Evolutionary conservation across 176 grass and related monocot species (phyloP), one percentile per base, ranked within the genome.

Genomic region (Puccinellia tenuiflora): DNA sequence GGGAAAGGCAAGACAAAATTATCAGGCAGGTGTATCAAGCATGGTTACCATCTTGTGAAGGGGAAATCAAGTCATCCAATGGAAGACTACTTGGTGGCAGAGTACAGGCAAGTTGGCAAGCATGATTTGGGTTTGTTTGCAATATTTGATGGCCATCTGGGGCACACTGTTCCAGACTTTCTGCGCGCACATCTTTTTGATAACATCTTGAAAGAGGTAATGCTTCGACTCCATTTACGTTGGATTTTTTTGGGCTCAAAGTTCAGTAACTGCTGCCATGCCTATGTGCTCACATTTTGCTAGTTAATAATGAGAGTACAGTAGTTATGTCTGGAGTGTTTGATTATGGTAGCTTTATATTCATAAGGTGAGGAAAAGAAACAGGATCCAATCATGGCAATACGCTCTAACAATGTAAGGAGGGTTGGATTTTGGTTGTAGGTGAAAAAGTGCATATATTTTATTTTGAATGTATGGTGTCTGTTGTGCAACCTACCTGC

Each of bases 121-220:
- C 57, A 84, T 63, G 87, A 93, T 76, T 81, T 98, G 83, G 96
- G 93, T 33, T 84, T 98, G 63, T 98, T 95, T 70, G 96, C 93
- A 22, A 95, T 98, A 88, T 98, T 88, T 76, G 93, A 98, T 74
- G 96, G 96, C 30, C 96, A 98, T 50, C 83, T 93, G 62, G 89
- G 96, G 7, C 91, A 98, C 74, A 92, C 85, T 75, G 93, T 98
- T 74, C 85, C 93, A 56, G 73, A 98, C 59, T 98, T 92, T 73
- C 79, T 98, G 52, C 61, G 72, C 1, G 71, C 82, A 16, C 83
- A 98, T 95, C 89, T 98, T 57, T 98, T 98, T n/a, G 81, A 95
- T 47, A 93, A 92, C 83, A 98, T 98, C 77, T 78, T 98, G 72
- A 98, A 25, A 18, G 89, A 98, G 96, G 96, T 98, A 91, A 91